Conservation (phyloP, 805 yeast genomes). For the Hyphopichia homilentoma region DNA sequence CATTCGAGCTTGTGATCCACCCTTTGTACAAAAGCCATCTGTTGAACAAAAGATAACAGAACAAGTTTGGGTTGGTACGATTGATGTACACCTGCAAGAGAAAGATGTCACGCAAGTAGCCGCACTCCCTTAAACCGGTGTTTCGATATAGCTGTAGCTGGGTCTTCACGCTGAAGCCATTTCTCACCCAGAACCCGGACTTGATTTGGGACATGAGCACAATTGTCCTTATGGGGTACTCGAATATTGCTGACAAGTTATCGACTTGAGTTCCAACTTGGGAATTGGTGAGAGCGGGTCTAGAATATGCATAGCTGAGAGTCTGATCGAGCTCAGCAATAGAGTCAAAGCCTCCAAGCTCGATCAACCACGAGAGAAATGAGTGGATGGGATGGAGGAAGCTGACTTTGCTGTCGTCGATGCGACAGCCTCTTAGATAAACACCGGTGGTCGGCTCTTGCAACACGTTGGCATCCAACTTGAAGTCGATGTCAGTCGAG, state of each 20-base stretch:
- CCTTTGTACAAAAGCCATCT: constrained; percentile 62
- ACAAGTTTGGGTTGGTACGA: constrained; percentile 48
- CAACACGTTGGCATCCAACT: constrained; percentile 10
- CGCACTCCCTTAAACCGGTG: constrained; percentile 77
- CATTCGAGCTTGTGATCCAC: constrained; percentile 14
- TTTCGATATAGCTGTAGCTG: constrained; percentile 79
- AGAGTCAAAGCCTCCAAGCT: constrained; percentile 37
- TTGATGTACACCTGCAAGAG: constrained; percentile 63
- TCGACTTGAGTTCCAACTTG: constrained; percentile 8
- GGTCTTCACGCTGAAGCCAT: constrained; percentile 76
- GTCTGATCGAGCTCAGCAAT: constrained; percentile 17
- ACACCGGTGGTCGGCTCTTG: constrained; percentile 20
- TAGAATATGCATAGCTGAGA: constrained; percentile 6
- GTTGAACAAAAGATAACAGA: constrained; percentile 53
- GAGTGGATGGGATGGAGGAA: constrained; percentile 81
- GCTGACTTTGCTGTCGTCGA: constrained; percentile 49
- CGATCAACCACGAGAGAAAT: constrained; percentile 66
- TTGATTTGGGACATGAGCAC: constrained; percentile 81
- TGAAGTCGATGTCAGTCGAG: constrained; percentile 21
- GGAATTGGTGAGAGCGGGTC: constrained; percentile 7
- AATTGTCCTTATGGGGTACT: constrained; percentile 72
- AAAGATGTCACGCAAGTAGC: constrained; percentile 75
- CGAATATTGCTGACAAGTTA: constrained; percentile 43
- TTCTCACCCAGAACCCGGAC: constrained; percentile 91
- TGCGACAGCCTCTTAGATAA: constrained; percentile 19